Evolutionary conservation across 2,329 filamentous ascomycete genomes (phyloP).

Genomic region (Phialocephala subalpina): DNA sequence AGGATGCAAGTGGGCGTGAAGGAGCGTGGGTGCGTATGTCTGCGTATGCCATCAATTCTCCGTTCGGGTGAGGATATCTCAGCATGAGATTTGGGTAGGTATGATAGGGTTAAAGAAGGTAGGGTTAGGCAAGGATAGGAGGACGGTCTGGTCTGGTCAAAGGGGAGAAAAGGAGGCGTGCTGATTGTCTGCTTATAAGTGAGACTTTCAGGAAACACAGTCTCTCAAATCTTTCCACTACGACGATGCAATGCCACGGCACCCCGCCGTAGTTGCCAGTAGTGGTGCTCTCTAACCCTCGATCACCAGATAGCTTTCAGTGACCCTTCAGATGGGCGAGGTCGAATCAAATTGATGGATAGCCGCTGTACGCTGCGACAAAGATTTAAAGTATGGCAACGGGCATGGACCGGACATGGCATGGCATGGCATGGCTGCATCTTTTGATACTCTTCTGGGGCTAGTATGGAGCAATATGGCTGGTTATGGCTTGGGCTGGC

Average conservation of each 20-base stretch:
- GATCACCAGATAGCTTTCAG: constrained; percentile 10
- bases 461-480: neutral
- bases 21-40: neutral
- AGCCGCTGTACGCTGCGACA: constrained; percentile 29
- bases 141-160: too few species aligned
- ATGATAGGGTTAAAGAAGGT: neutral
- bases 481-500: neutral
- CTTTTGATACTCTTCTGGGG: neutral
- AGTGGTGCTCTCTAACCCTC: constrained; percentile 6
- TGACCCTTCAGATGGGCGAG: neutral
- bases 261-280: neutral
- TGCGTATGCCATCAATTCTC: neutral
- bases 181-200: constrained; percentile 7
- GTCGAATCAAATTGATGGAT: constrained; percentile 28
- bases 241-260: constrained; percentile 7
- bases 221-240: neutral
- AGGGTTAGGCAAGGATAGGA: neutral
- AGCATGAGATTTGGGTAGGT: constrained; percentile 2
- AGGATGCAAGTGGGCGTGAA: constrained; percentile 18
- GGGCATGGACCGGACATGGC: neutral
- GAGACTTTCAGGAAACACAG: constrained; percentile 2
- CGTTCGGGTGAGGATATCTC: neutral
- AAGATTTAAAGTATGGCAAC: neutral
- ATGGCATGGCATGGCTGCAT: neutral
- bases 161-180: constrained; percentile 9